Conservation (phyloP, 805 yeast species). For the Wickerhamomyces queroliae region DNA sequence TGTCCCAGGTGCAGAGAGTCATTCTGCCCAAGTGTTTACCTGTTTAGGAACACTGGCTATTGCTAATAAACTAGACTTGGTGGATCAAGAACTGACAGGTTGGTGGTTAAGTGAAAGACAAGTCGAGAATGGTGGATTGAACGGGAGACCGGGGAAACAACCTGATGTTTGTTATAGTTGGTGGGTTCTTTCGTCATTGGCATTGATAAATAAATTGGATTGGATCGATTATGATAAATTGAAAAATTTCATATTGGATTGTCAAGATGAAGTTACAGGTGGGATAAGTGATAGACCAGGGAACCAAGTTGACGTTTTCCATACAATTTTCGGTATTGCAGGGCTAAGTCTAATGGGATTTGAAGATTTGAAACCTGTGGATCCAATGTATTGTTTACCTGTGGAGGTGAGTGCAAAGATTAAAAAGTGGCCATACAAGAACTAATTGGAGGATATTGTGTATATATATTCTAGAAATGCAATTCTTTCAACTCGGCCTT, state of each 20-base stretch:
- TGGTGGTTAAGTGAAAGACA: constrained; percentile 95
- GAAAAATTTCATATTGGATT: constrained; percentile 57
- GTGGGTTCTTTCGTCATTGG: constrained; percentile 87
- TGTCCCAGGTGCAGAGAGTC: constrained; percentile 93
- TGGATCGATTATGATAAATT: constrained; percentile 74
- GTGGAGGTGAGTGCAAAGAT: constrained; percentile 26
- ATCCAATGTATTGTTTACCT: constrained; percentile 89
- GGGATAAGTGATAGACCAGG: constrained; percentile 92
- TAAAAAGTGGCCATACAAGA: constrained; percentile 28
- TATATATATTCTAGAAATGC: constrained; percentile 27
- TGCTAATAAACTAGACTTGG: constrained; percentile 45
- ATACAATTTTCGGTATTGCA: constrained; percentile 84
- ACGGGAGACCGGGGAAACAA: constrained; percentile 92
- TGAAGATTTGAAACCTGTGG: constrained; percentile 54
- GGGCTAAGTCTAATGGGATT: constrained; percentile 76
- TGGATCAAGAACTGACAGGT: constrained; percentile 43
- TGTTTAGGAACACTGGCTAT: constrained; percentile 80
- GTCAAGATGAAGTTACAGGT: constrained; percentile 77
- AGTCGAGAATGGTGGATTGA: constrained; percentile 78
- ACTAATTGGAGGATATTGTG: not conserved
- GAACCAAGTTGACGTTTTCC: constrained; percentile 89
- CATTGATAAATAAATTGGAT: constrained; percentile 56
- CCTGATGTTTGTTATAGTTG: constrained; percentile 98
- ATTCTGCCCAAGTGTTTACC: constrained; percentile 87
- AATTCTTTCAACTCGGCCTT: constrained; percentile 42